Percentiles rank a stretch among this genome's conserved stretches.
These are phyloP conservation scores for Alisma plantagoaquatica DNA, from an alignment of 106 monocot genomes.

Conservation along the genomic window DNA sequence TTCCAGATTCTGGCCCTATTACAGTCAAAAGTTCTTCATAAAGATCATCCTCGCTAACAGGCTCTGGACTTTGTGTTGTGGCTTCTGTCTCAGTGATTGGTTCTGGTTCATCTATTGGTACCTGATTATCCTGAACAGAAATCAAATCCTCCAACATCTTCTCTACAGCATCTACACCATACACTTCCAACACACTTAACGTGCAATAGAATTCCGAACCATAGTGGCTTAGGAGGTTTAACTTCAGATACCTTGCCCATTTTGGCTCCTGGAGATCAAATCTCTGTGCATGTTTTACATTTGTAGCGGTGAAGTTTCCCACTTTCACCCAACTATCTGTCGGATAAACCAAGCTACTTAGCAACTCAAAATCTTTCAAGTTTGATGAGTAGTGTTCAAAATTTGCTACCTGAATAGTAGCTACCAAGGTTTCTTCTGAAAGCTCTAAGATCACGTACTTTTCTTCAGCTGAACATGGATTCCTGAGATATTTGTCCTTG, in stretches of 20 bases:
- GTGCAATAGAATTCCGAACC: slow-evolving; percentile 90
- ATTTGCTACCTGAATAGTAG: slow-evolving; percentile 62
- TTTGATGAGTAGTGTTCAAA: slow-evolving; percentile 92
- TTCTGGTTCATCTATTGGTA: slow-evolving; percentile 26
- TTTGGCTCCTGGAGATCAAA: slow-evolving; percentile 64
- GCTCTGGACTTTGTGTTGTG: neutral
- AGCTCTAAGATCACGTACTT: slow-evolving; percentile 76
- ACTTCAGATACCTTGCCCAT: slow-evolving; percentile 76
- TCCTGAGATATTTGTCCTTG: slow-evolving; percentile 78
- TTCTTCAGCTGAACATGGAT: slow-evolving; percentile 85
- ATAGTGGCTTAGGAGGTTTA: slow-evolving; percentile 67
- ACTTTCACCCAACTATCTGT: slow-evolving; percentile 65
- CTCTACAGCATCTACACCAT: slow-evolving; percentile 92
- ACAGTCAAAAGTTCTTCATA: slow-evolving; percentile 12
- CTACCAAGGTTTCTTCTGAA: slow-evolving; percentile 89
- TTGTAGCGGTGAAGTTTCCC: slow-evolving; percentile 66
- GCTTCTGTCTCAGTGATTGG: slow-evolving; percentile 3
- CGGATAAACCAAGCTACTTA: slow-evolving; percentile 65
- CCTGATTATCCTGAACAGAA: slow-evolving; percentile 35
- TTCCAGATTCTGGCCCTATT: slow-evolving; percentile 17
- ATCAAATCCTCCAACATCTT: slow-evolving; percentile 87
- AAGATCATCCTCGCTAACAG: slow-evolving; percentile 14
- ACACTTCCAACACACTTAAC: slow-evolving; percentile 69
- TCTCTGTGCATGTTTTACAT: slow-evolving; percentile 68
- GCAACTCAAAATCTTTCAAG: slow-evolving; percentile 74